Percentiles rank a stretch among this genome's conserved stretches.
Conservation (phyloP, 75 land plant genomes). For the Isoetes taiwanensis region DNA sequence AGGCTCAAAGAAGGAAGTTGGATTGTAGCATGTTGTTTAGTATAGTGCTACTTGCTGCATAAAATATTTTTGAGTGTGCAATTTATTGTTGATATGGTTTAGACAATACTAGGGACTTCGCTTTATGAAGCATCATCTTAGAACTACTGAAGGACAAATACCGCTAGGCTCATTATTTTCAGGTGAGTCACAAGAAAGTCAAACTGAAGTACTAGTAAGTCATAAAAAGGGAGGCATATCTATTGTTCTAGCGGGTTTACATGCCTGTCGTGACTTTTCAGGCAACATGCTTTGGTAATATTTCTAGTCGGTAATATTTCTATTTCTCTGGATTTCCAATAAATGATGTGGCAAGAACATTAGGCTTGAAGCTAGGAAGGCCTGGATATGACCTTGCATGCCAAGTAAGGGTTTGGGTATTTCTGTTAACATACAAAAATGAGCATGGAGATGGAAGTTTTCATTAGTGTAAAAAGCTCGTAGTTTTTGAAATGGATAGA, state of each 20-base stretch:
- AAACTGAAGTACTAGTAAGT: not conserved
- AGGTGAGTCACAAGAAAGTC: slow-evolving; percentile 3
- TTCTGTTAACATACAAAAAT: not conserved
- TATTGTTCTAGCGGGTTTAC: slow-evolving; percentile 79
- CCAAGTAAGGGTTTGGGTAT: slow-evolving; percentile 31
- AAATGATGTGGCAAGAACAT: slow-evolving; percentile 39
- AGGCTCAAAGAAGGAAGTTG: slow-evolving; percentile 35
- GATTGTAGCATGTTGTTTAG: not conserved
- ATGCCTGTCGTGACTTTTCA: slow-evolving; percentile 97
- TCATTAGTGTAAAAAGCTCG: not conserved
- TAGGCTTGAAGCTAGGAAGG: slow-evolving; percentile 43
- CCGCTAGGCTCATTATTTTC: slow-evolving; percentile 12
- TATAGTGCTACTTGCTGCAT: not conserved
- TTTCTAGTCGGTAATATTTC: too few species aligned
- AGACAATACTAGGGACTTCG: slow-evolving; percentile 1
- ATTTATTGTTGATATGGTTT: too few species aligned
- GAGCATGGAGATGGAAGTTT: not conserved
- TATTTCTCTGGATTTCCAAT: slow-evolving; percentile 56
- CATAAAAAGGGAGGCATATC: slow-evolving; percentile 6
- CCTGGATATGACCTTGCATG: slow-evolving; percentile 87
- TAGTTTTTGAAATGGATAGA: slow-evolving; percentile 27
- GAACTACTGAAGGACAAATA: slow-evolving; percentile 5
- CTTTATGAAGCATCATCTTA: slow-evolving; percentile 11
- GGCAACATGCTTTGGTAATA: slow-evolving; percentile 76
- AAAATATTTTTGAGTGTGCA: too few species aligned